Conservation (phyloP, 108 stramenopile genomes). For the Cyclotella atomus region DNA sequence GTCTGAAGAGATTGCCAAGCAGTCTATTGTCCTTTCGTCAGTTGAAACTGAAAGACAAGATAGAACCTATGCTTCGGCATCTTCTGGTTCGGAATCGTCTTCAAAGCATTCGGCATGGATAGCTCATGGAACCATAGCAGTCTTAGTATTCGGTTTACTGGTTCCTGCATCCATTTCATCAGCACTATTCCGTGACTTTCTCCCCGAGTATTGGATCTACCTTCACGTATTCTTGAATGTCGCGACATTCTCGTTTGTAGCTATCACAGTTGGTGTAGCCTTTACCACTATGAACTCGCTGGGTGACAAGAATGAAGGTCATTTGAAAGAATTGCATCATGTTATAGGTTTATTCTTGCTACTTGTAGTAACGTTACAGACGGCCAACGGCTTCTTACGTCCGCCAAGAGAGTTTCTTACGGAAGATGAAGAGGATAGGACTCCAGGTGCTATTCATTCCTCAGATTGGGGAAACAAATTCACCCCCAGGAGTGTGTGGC, state of each 20-base stretch:
- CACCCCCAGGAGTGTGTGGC: conserved; percentile 52
- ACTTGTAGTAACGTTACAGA: conserved; percentile 48
- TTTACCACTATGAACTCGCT: conserved; percentile 23
- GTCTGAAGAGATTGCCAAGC: no score
- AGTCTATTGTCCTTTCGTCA: no score
- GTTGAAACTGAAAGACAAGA: no score
- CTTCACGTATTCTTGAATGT: conserved; percentile 67
- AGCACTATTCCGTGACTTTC: conserved; percentile 56
- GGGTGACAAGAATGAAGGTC: conserved; percentile 39
- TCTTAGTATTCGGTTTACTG: conserved; percentile 46
- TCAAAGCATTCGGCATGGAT: conserved; percentile 15
- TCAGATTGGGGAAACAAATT: conserved; percentile 5
- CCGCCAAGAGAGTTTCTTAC: conserved; percentile 44
- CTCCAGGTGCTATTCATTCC: conserved; percentile 6
- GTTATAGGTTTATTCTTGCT: conserved; percentile 51
- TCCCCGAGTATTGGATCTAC: conserved; percentile 65
- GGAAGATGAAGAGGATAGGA: conserved; percentile 14
- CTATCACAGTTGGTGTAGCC: conserved; percentile 41
- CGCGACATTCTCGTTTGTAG: conserved; percentile 33
- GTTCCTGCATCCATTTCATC: conserved; percentile 57
- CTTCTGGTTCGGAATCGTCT: no score
- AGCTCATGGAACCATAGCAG: conserved; percentile 58
- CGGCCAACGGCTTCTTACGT: conserved; percentile 42
- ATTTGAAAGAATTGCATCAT: conserved; percentile 60
- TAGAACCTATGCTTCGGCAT: no score